Percentiles rank a stretch among this genome's conserved stretches.
Conservation (phyloP, 1,139 yeast genomes). For the Lodderomyces parapsilosis region DNA sequence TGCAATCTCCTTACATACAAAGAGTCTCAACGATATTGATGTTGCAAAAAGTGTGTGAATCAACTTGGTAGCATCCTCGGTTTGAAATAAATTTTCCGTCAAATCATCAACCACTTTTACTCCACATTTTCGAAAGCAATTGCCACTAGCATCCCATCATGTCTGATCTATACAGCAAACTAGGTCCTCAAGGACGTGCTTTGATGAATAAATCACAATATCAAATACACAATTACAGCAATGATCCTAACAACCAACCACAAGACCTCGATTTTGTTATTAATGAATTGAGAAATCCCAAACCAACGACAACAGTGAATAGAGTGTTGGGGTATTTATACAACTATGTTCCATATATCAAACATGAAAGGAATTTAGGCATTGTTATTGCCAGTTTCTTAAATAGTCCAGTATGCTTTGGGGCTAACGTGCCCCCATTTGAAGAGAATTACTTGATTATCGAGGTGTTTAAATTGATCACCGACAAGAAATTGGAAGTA, state of each 20-base stretch:
- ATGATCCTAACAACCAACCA: conserved; percentile 19
- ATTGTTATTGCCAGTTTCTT: conserved; percentile 52
- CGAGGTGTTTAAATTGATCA: conserved; percentile 49
- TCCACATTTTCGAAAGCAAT: not conserved
- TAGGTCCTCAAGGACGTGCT: conserved; percentile 26
- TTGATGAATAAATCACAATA: conserved; percentile 9
- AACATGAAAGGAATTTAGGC: conserved; percentile 55
- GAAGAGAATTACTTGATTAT: conserved; percentile 38
- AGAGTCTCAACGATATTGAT: too few relatives aligned
- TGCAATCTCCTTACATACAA: too few relatives aligned
- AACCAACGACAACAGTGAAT: conserved; percentile 28
- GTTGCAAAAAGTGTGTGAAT: not conserved
- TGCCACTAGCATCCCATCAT: conserved; percentile 9
- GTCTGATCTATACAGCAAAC: conserved; percentile 19
- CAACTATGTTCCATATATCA: conserved; percentile 62
- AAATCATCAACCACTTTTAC: not conserved
- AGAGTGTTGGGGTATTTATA: conserved; percentile 52
- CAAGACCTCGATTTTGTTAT: conserved; percentile 51
- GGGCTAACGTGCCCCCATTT: conserved; percentile 28
- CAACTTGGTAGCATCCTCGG: not conserved
- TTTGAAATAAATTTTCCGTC: not conserved
- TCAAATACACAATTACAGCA: not conserved
- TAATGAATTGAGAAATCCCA: conserved; percentile 43
- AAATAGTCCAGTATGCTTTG: conserved; percentile 47
- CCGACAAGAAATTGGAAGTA: conserved; percentile 53